Evolutionary conservation across 352 stramenopile species (phyloP).

Genomic region (Aphanomyces cochlioides): DNA sequence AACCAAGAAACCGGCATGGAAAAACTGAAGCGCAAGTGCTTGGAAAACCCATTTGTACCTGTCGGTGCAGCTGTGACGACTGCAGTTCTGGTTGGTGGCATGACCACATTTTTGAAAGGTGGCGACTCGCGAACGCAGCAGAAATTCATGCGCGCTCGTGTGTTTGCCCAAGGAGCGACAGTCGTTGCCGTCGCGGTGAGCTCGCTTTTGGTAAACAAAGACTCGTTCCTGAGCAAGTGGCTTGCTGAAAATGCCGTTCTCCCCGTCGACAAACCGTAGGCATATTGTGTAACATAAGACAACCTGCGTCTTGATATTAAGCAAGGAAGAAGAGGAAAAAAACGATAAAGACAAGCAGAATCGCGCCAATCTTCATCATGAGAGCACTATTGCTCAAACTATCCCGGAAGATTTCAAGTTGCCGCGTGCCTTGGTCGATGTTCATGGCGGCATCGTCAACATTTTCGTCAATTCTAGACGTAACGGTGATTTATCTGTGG

Average conservation of each 20-base stretch:
- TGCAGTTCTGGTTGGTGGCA: constrained; percentile 53
- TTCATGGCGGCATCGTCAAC: constrained; percentile 76
- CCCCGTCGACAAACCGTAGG: neutral
- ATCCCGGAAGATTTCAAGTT: constrained; percentile 82
- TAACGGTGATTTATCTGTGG: constrained; percentile 19
- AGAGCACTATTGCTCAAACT: constrained; percentile 85
- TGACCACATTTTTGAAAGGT: constrained; percentile 61
- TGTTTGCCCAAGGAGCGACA: constrained; percentile 67
- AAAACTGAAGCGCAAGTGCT: constrained; percentile 74
- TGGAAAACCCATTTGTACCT: constrained; percentile 73
- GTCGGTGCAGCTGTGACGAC: constrained; percentile 61
- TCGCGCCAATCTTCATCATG: constrained; percentile 78
- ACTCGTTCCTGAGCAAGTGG: constrained; percentile 26
- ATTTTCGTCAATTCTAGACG: constrained; percentile 79
- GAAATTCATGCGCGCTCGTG: constrained; percentile 72
- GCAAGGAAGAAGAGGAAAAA: constrained; percentile 89
- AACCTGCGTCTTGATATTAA: constrained; percentile 36
- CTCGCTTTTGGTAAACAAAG: constrained; percentile 61
- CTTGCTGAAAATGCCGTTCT: neutral
- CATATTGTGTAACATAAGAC: too few relatives aligned
- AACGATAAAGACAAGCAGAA: constrained; percentile 85
- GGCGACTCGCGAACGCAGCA: constrained; percentile 71
- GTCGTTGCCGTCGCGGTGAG: constrained; percentile 62
- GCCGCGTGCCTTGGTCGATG: constrained; percentile 68
- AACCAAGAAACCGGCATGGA: constrained; percentile 61